Percentiles rank a stretch among this genome's conserved stretches.
phyloP scores from a whole-genome alignment of 768 basidiomycete species.

The Russula lepida region DNA sequence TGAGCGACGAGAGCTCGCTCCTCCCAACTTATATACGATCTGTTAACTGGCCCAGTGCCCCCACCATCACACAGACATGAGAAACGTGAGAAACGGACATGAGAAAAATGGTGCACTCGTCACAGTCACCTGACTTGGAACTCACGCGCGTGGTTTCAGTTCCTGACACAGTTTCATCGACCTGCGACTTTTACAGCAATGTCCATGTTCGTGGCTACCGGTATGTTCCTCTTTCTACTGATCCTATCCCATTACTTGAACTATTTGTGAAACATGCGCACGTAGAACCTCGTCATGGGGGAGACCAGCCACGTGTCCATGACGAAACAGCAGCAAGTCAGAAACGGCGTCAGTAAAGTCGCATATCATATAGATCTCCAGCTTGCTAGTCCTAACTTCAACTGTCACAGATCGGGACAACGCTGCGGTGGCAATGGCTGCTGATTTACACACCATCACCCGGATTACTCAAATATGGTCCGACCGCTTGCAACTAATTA shows the following conservation, averaged over 20 bases:
- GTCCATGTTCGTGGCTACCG: not conserved
- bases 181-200: not conserved
- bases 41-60: too few species aligned
- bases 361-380: not conserved
- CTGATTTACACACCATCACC: slow-evolving; percentile 9
- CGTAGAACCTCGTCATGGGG: not conserved
- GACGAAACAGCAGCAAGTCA: not conserved
- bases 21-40: too few species aligned
- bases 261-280: not conserved
- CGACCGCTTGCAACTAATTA: slow-evolving; percentile 10
- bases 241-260: not conserved
- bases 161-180: not conserved
- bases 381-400: not conserved
- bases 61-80: too few species aligned
- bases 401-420: not conserved
- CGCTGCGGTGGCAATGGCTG: not conserved
- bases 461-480: slow-evolving; percentile 15
- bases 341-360: not conserved
- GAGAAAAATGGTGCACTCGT: too few species aligned
- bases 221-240: not conserved
- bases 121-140: too few species aligned
- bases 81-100: too few species aligned
- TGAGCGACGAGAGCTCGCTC: not conserved
- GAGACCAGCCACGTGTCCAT: not conserved
- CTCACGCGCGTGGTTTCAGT: too few species aligned